Evolutionary conservation across 805 yeast genomes (phyloP).

Genomic region (Tetrapisispora iriomotensis): DNA sequence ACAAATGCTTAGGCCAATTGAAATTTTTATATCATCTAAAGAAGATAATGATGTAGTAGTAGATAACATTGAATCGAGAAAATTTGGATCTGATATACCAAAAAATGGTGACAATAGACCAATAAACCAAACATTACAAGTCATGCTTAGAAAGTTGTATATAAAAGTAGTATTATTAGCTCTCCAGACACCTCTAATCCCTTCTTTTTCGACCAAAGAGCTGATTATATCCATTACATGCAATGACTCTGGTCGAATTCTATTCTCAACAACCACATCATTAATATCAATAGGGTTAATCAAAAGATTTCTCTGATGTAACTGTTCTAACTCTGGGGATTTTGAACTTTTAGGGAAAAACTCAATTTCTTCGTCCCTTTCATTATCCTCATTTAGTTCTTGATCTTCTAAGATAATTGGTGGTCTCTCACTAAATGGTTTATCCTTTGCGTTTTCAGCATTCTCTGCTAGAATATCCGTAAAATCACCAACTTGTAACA

Average conservation of each 20-base stretch:
- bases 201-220: conserved; percentile 57
- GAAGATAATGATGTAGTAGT: not conserved
- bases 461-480: conserved; percentile 11
- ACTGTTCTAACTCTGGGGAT: not conserved
- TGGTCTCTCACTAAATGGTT: conserved; percentile 2
- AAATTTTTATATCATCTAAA: conserved; percentile 1
- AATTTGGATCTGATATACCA: conserved; percentile 80
- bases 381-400: conserved; percentile 12
- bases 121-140: conserved; percentile 85
- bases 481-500: conserved; percentile 73
- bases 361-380: conserved; percentile 18
- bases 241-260: conserved; percentile 45
- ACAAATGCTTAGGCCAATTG: conserved; percentile 43
- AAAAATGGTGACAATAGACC: conserved; percentile 76
- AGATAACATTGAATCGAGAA: conserved; percentile 58
- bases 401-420: conserved; percentile 8
- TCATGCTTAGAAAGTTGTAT: conserved; percentile 59
- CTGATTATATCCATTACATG: conserved; percentile 60
- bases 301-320: not conserved
- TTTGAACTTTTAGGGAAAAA: conserved; percentile 7
- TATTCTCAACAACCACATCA: conserved; percentile 12
- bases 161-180: conserved; percentile 75
- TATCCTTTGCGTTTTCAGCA: not conserved
- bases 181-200: conserved; percentile 59
- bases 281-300: not conserved